Conservation (phyloP, 2,329 filamentous ascomycete species). For the Diaporthe australafricana region DNA sequence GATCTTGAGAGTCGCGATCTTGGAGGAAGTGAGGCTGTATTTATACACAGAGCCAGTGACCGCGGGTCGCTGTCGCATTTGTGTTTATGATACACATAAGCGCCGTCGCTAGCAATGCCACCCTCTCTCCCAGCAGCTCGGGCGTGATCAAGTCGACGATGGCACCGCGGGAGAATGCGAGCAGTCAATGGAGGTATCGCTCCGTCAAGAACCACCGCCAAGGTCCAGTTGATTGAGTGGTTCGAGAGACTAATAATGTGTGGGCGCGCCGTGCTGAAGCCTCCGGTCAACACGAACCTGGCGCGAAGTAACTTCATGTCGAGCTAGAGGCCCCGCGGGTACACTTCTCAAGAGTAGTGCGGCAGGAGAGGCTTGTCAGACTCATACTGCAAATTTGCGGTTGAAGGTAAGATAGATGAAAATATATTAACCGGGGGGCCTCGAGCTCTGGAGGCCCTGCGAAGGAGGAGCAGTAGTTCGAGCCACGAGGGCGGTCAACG, state of each 20-base stretch:
- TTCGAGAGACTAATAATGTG: constrained; percentile 6
- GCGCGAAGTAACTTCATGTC: constrained; percentile 35
- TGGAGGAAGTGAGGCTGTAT: constrained; percentile 9
- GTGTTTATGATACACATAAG: constrained; percentile 42
- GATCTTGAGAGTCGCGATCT: background rate
- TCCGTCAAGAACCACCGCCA: constrained; percentile 26
- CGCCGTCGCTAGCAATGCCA: constrained; percentile 20
- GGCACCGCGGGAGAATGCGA: constrained; percentile 27
- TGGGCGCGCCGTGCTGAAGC: constrained; percentile 13
- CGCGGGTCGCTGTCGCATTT: constrained; percentile 33
- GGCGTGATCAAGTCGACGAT: constrained; percentile 20
- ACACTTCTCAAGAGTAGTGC: constrained; percentile 17
- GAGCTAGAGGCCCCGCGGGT: constrained; percentile 13
- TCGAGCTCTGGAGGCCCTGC: constrained; percentile 8
- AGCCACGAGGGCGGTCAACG: constrained; percentile 9
- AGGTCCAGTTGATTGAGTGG: constrained; percentile 21
- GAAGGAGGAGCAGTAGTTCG: background rate
- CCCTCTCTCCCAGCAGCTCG: constrained; percentile 28
- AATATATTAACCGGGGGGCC: constrained; percentile 48
- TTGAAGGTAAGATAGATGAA: constrained; percentile 57
- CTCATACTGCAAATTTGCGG: constrained; percentile 51
- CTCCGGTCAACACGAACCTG: constrained; percentile 36
- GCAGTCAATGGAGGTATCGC: constrained; percentile 29
- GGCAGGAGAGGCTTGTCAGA: constrained; percentile 10
- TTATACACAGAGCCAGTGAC: constrained; percentile 35